phyloP scores from a whole-genome alignment of 805 yeast genomes.

The Zygoascus ofunaensis region DNA sequence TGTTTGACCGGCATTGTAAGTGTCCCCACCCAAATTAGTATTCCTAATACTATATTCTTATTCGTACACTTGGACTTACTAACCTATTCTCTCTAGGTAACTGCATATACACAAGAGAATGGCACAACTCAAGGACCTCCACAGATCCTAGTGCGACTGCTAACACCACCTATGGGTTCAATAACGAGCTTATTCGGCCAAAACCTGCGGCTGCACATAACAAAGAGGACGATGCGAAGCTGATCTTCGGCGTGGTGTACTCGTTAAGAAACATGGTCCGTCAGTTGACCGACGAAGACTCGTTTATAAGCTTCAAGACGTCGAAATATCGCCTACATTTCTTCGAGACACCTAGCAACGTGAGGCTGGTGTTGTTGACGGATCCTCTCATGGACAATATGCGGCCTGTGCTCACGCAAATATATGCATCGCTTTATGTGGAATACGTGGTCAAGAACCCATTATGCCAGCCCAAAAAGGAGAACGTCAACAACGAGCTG shows the following conservation, averaged over 20 bases:
- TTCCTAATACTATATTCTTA: not conserved
- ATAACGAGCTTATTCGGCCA: conserved; percentile 2
- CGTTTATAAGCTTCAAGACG: conserved; percentile 37
- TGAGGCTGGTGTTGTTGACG: conserved; percentile 65
- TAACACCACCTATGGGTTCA: conserved; percentile 30
- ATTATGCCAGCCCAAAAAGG: conserved; percentile 40
- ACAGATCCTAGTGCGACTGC: conserved; percentile 4
- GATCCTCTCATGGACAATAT: conserved; percentile 53
- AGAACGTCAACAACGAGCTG: conserved; percentile 45
- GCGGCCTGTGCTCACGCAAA: conserved; percentile 44
- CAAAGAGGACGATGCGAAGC: conserved; percentile 62
- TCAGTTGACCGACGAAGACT: conserved; percentile 36
- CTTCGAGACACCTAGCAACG: conserved; percentile 68
- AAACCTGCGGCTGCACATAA: conserved; percentile 13
- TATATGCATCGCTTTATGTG: conserved; percentile 52
- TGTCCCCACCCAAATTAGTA: conserved; percentile 3
- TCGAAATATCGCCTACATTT: conserved; percentile 72
- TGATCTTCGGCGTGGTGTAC: conserved; percentile 76
- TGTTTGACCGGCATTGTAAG: conserved; percentile 83
- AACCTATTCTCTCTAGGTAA: conserved; percentile 36
- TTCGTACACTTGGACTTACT: too few species aligned
- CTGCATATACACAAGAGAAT: conserved; percentile 76
- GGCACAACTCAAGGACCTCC: conserved; percentile 27
- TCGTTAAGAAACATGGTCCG: conserved; percentile 69
- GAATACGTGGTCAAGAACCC: conserved; percentile 56